Conservation (phyloP, 805 yeast genomes). For the Myxozyma neotropica region DNA sequence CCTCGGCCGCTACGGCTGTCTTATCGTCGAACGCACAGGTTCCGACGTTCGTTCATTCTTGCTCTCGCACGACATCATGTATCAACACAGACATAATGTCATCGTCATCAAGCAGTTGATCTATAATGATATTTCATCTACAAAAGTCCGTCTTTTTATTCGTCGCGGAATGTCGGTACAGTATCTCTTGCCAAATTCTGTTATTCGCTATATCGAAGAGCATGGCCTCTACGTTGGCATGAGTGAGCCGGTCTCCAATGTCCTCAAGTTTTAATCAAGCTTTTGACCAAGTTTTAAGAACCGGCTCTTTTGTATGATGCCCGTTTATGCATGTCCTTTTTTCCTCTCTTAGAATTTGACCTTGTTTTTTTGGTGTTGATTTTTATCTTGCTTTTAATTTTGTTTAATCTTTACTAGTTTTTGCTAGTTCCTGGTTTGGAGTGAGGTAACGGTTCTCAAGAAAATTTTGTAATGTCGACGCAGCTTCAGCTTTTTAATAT, state of each 20-base stretch:
- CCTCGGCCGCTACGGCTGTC: constrained; percentile 92
- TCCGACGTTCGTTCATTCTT: constrained; percentile 91
- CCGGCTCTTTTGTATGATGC: too few relatives aligned
- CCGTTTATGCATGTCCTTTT: too few relatives aligned
- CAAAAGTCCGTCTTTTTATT: constrained; percentile 88
- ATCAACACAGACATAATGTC: constrained; percentile 86
- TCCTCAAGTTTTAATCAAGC: constrained; percentile 24
- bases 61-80: constrained; percentile 94
- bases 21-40: constrained; percentile 96
- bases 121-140: constrained; percentile 93
- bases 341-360: too few relatives aligned
- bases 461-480: too few relatives aligned
- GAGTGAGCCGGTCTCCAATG: constrained; percentile 35
- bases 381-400: too few relatives aligned
- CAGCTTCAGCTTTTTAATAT: too few relatives aligned
- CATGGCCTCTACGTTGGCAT: constrained; percentile 64
- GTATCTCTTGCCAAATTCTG: constrained; percentile 89
- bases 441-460: too few relatives aligned
- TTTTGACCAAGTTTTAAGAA: too few relatives aligned
- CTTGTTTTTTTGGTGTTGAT: too few relatives aligned
- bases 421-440: too few relatives aligned
- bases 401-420: too few relatives aligned
- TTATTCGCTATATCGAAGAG: constrained; percentile 91
- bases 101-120: constrained; percentile 93
- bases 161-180: constrained; percentile 97